Conservation (phyloP, 257 asterid genomes). For the Jacaranda mimosifolia region DNA sequence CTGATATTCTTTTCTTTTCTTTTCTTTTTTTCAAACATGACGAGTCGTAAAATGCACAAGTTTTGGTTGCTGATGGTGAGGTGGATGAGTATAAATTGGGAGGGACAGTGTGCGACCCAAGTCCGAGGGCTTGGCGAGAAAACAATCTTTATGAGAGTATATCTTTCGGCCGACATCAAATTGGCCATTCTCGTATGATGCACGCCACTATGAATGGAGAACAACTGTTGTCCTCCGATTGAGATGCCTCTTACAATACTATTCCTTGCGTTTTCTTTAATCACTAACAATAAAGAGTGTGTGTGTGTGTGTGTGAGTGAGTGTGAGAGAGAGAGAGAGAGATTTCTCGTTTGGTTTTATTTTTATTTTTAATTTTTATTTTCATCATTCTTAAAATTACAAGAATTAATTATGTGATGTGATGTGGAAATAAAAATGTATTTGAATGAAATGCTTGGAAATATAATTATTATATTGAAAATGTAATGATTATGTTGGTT, state of each 20-base stretch:
- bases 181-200: slow-evolving; percentile 48
- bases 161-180: slow-evolving; percentile 60
- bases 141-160: not conserved
- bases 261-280: slow-evolving; percentile 3
- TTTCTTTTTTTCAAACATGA: not conserved
- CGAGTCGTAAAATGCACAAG: slow-evolving; percentile 23
- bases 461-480: too few species aligned
- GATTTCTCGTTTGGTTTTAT: too few species aligned
- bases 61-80: too few species aligned
- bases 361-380: too few species aligned
- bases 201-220: slow-evolving; percentile 59
- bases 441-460: too few species aligned
- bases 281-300: not conserved
- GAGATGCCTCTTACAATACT: not conserved
- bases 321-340: not conserved
- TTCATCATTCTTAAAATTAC: too few species aligned
- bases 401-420: too few species aligned
- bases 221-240: slow-evolving; percentile 36
- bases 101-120: too few species aligned
- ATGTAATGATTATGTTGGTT: too few species aligned
- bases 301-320: too few species aligned
- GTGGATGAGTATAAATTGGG: too few species aligned
- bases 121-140: slow-evolving; percentile 1
- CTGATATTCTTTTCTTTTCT: not conserved
- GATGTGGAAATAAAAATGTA: too few species aligned